A percentile compares a stretch with the other conserved stretches of the same genome.
Conservation (phyloP, 768 basidiomycete genomes). For the Lactarius quietus region DNA sequence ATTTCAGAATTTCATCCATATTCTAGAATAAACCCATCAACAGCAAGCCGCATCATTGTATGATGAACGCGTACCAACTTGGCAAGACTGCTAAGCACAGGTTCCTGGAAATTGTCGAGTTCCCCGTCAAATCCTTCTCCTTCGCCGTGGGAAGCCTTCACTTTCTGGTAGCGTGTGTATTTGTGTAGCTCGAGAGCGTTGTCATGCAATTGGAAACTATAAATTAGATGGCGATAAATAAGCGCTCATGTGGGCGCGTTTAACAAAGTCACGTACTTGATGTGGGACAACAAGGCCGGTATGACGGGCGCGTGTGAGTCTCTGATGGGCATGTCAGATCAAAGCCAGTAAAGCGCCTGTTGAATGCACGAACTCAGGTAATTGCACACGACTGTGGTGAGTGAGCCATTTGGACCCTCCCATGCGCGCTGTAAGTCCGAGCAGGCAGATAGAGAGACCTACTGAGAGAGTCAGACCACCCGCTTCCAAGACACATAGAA, state of each 20-base stretch:
- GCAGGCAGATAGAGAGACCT: constrained; percentile 28
- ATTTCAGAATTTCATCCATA: neutral
- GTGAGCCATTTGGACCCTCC: constrained; percentile 28
- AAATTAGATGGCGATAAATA: neutral
- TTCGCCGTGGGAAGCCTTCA: constrained; percentile 10
- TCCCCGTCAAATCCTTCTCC: constrained; percentile 18
- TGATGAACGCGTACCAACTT: constrained; percentile 12
- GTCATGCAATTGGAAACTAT: constrained; percentile 6
- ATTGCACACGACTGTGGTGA: constrained; percentile 25
- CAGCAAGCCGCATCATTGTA: neutral
- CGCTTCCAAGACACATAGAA: neutral
- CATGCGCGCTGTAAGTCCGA: constrained; percentile 28
- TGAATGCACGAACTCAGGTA: constrained; percentile 17
- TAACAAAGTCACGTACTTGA: constrained; percentile 16
- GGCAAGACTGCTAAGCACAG: constrained; percentile 17
- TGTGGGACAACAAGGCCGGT: constrained; percentile 16
- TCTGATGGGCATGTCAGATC: constrained; percentile 15
- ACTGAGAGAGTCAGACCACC: neutral
- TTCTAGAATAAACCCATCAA: neutral
- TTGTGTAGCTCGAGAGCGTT: constrained; percentile 13
- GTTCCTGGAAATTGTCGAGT: constrained; percentile 20
- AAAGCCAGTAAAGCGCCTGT: neutral
- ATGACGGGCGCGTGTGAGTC: constrained; percentile 2
- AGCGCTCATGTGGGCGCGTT: neutral
- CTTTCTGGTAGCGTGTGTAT: constrained; percentile 13